These are phyloP conservation scores for Epichloe glyceriae DNA, from an alignment of 2,329 filamentous ascomycete species.

Conservation along the genomic window DNA sequence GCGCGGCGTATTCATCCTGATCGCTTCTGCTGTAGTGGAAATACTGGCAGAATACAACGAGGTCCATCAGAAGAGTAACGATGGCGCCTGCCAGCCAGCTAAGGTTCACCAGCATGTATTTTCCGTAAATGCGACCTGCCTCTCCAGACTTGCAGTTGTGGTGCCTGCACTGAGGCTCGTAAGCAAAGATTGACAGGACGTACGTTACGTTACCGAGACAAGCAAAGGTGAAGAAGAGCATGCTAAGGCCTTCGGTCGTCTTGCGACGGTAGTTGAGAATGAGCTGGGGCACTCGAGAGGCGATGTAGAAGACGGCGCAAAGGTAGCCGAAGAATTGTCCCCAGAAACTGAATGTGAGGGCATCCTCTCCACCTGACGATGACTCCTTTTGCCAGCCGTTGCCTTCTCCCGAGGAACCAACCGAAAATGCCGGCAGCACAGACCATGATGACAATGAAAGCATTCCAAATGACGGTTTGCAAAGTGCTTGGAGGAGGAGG, in stretches of 20 bases:
- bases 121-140: slow-evolving; percentile 52
- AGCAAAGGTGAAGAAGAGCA: slow-evolving; percentile 93
- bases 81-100: slow-evolving; percentile 85
- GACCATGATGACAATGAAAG: slow-evolving; percentile 64
- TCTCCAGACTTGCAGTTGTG: slow-evolving; percentile 52
- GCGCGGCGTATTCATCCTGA: slow-evolving; percentile 14
- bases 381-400: slow-evolving; percentile 26
- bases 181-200: slow-evolving; percentile 82
- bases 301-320: slow-evolving; percentile 79
- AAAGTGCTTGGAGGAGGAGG: slow-evolving; percentile 35
- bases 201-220: slow-evolving; percentile 93
- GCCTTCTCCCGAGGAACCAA: slow-evolving; percentile 55
- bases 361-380: slow-evolving; percentile 27
- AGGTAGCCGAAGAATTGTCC: slow-evolving; percentile 92
- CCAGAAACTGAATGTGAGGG: slow-evolving; percentile 55
- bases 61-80: slow-evolving; percentile 73
- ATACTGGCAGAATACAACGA: slow-evolving; percentile 82
- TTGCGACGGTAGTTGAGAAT: slow-evolving; percentile 86
- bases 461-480: slow-evolving; percentile 59
- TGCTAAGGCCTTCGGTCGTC: slow-evolving; percentile 82
- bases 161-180: slow-evolving; percentile 56
- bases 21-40: slow-evolving; percentile 55
- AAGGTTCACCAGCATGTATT: slow-evolving; percentile 79
- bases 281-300: slow-evolving; percentile 78
- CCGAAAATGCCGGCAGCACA: slow-evolving; percentile 71